phyloP scores from a whole-genome alignment of 164 flowering plant species.

The Stephania yunnanensis region DNA sequence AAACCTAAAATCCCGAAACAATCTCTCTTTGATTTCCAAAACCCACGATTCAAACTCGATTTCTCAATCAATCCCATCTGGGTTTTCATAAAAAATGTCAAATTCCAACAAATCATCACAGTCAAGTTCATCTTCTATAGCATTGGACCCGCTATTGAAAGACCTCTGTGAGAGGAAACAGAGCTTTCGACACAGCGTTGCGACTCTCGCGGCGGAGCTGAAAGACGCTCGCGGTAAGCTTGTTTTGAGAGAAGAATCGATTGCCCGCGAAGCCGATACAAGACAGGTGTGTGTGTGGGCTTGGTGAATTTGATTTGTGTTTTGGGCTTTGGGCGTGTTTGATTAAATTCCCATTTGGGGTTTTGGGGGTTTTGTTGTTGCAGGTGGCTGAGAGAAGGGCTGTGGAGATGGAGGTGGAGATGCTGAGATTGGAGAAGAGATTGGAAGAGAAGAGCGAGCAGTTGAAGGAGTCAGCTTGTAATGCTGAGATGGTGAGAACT shows the following conservation, averaged over 20 bases:
- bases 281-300: conserved; percentile 46
- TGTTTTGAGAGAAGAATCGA: conserved; percentile 51
- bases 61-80: background rate
- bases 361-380: background rate
- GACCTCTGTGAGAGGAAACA: conserved; percentile 84
- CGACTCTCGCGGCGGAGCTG: conserved; percentile 77
- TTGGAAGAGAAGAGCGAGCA: conserved; percentile 58
- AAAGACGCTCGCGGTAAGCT: conserved; percentile 74
- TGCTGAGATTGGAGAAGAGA: conserved; percentile 40
- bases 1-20: no score
- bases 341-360: background rate
- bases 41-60: background rate
- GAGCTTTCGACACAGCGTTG: conserved; percentile 59
- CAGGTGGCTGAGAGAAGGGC: conserved; percentile 25
- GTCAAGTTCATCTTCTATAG: background rate
- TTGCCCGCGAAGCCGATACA: conserved; percentile 53
- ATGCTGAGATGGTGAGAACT: background rate
- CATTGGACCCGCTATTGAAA: conserved; percentile 63
- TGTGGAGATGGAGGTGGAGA: conserved; percentile 59
- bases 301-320: background rate
- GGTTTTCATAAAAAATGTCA: background rate
- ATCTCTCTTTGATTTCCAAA: background rate
- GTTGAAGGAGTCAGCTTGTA: conserved; percentile 20
- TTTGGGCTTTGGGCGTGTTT: background rate
- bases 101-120: background rate